Conservation (phyloP, 805 yeast genomes). For the Sugiyamaella chiloensis region DNA sequence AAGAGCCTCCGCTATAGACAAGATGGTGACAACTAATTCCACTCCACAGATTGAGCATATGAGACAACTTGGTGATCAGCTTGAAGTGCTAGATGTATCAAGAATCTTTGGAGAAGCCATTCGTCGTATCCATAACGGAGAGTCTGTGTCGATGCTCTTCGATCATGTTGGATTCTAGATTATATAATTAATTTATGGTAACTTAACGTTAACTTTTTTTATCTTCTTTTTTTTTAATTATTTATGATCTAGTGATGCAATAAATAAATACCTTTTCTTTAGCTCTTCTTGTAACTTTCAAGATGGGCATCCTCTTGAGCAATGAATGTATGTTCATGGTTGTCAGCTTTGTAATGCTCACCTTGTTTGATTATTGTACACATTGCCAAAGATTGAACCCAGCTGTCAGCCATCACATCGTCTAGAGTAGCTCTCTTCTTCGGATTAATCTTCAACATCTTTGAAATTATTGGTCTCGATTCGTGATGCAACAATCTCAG, state of each 20-base stretch:
- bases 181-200: neutral
- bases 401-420: conserved; percentile 54
- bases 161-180: conserved; percentile 52
- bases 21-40: conserved; percentile 82
- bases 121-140: conserved; percentile 95
- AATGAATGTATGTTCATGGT: conserved; percentile 37
- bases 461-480: conserved; percentile 56
- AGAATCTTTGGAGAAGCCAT: conserved; percentile 91
- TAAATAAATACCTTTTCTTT: neutral
- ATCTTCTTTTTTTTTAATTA: conserved; percentile 4
- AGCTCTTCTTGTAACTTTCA: conserved; percentile 32
- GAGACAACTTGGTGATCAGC: conserved; percentile 51
- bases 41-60: conserved; percentile 75
- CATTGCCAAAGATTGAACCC: conserved; percentile 53
- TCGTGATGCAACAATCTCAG: conserved; percentile 67
- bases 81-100: conserved; percentile 84
- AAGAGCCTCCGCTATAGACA: conserved; percentile 67
- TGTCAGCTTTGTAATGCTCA: conserved; percentile 22
- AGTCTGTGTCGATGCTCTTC: conserved; percentile 87
- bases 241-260: neutral
- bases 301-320: conserved; percentile 36
- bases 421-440: conserved; percentile 55
- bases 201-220: too few species aligned
- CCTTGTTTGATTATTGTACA: conserved; percentile 42
- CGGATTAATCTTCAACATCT: conserved; percentile 65